Conservation (phyloP, 345 rosid species). For the Rhodamnia argentea region DNA sequence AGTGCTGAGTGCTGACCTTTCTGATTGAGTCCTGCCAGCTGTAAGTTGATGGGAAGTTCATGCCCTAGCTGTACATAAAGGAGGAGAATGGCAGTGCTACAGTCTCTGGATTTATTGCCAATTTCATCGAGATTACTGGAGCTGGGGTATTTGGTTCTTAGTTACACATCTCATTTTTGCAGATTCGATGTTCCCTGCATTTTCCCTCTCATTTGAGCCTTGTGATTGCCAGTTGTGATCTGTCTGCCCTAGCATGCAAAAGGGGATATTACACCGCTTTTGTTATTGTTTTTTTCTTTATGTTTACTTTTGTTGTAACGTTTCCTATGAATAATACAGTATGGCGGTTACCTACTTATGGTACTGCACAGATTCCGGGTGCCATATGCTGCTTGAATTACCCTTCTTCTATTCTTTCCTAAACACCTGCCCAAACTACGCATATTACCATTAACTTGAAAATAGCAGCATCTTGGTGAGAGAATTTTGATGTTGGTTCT, state of each 20-base stretch:
- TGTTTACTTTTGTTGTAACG: not conserved
- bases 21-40: not conserved
- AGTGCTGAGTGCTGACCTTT: not conserved
- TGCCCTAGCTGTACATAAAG: not conserved
- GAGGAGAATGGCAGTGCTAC: not conserved
- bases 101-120: not conserved
- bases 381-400: not conserved
- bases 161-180: not conserved
- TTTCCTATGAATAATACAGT: not conserved
- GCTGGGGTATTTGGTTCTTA: not conserved
- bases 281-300: not conserved
- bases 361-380: not conserved
- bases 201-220: not conserved
- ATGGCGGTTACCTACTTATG: not conserved
- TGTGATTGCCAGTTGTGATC: not conserved
- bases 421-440: not conserved
- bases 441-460: not conserved
- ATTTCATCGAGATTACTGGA: not conserved
- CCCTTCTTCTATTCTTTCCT: not conserved
- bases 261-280: not conserved
- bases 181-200: not conserved
- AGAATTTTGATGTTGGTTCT: not conserved
- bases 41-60: not conserved
- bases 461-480: not conserved
- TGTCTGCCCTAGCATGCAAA: not conserved